Evolutionary conservation across 2,329 filamentous ascomycete genomes (phyloP).

Genomic region (Phaeosphaeria sp.): DNA sequence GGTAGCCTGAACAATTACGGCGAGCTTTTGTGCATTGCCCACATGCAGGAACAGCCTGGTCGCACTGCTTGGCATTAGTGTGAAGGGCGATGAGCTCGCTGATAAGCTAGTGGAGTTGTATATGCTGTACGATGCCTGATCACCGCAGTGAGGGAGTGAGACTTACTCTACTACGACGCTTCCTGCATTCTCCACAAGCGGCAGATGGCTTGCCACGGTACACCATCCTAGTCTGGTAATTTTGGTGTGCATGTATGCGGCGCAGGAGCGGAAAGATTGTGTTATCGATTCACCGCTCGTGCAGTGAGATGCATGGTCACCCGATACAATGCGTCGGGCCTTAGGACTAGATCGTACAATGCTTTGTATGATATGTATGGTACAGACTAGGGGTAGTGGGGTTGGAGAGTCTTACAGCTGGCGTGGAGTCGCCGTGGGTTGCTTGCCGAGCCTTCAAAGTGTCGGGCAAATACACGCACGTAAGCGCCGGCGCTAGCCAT

Average conservation of each 20-base stretch:
- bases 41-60: constrained; percentile 31
- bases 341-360: not conserved
- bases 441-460: too few relatives aligned
- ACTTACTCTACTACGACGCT: constrained; percentile 36
- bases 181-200: constrained; percentile 38
- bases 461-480: too few relatives aligned
- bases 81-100: not conserved
- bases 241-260: constrained; percentile 1
- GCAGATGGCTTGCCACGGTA: constrained; percentile 33
- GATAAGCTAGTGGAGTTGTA: not conserved
- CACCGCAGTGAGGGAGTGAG: not conserved
- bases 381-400: not conserved
- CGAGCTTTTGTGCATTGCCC: constrained; percentile 35
- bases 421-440: not conserved
- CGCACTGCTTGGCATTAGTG: constrained; percentile 25
- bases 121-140: not conserved
- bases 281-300: not conserved
- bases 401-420: not conserved
- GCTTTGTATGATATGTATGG: not conserved
- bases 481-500: not conserved
- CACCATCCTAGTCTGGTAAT: constrained; percentile 21
- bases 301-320: not conserved
- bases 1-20: constrained; percentile 34
- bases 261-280: not conserved
- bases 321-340: not conserved